Evolutionary conservation across 2,329 filamentous ascomycete genomes (phyloP), one percentile per base, ranked within the genome.

Genomic region (Pseudocercospora crystallina): DNA sequence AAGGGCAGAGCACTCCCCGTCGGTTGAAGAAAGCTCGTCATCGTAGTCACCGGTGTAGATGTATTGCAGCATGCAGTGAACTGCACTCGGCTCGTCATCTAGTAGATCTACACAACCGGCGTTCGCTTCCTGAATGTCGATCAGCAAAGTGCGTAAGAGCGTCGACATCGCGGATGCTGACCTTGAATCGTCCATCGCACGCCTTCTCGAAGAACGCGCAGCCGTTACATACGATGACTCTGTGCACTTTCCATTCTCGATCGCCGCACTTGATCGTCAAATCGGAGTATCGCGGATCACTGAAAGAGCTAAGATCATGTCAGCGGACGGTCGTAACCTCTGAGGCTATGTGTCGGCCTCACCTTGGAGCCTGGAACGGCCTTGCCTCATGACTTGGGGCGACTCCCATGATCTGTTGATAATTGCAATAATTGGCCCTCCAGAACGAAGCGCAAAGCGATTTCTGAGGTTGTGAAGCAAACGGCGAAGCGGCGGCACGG

Each of bases 251-350:
- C 49, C 56, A 62, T 11, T 29, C 43, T 29, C 51, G 51, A 5
- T 52, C 48, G 5, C 57, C 56, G 30, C 63, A 63, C 4, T 29
- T 46, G 46, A 66, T 52, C 11, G 40, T 59, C 2, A 64, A 41
- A 14, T 66, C 61, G 51, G 73, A 73, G 59, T 71, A 75, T 26
- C 20, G 20, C 20, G 20, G 20, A 26, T 26, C 20, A 26, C 20
- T 26, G 20, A 26, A 26, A 26, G 20, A 26, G 20, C 20, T 26
- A 26, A 26, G 20, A 7, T 26, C 20, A 26, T 26, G 20, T 26
- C 20, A 26, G 20, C 20, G 7, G 20, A 7, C 20, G 20, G 20
- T 3, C 20, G 20, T 26, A 3, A 26, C 20, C 20, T 26, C 20
- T 26, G 20, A 26, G 20, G 20, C 20, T 7, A 4, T 26, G 20